Conservation (phyloP, 2,329 filamentous ascomycete species). For the Epichloe aotearoae region DNA sequence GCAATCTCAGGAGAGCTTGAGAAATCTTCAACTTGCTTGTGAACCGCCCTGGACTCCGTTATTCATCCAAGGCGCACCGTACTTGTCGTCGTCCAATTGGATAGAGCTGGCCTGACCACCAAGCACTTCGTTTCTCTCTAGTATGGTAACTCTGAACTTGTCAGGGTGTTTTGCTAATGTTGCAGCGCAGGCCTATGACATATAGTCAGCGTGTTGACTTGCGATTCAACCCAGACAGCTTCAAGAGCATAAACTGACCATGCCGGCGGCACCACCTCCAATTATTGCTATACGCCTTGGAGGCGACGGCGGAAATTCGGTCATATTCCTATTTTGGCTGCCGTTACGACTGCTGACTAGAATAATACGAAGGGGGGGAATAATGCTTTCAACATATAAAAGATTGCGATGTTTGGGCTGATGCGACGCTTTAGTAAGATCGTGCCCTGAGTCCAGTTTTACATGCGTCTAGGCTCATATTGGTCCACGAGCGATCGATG, state of each 20-base stretch:
- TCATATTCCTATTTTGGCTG: neutral
- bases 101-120: slow-evolving; percentile 50
- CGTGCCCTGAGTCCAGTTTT: neutral
- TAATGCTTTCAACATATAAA: too few relatives aligned
- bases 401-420: neutral
- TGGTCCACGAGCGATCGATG: neutral
- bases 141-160: slow-evolving; percentile 50
- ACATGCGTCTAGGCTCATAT: neutral
- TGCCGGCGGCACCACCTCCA: slow-evolving; percentile 50
- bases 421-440: neutral
- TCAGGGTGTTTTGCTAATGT: slow-evolving; percentile 53
- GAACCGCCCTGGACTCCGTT: slow-evolving; percentile 50
- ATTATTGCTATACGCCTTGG: slow-evolving; percentile 42
- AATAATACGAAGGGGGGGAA: neutral
- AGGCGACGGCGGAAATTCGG: neutral
- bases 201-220: neutral
- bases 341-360: neutral
- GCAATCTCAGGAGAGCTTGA: neutral
- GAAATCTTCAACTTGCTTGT: slow-evolving; percentile 11
- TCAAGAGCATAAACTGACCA: slow-evolving; percentile 24
- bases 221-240: neutral
- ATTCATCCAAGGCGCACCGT: slow-evolving; percentile 47
- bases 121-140: slow-evolving; percentile 44
- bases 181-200: slow-evolving; percentile 45
- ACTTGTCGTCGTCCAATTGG: slow-evolving; percentile 39